Evolutionary conservation across 129 eudicot genomes (phyloP).

Genomic region (Centella asiatica): DNA sequence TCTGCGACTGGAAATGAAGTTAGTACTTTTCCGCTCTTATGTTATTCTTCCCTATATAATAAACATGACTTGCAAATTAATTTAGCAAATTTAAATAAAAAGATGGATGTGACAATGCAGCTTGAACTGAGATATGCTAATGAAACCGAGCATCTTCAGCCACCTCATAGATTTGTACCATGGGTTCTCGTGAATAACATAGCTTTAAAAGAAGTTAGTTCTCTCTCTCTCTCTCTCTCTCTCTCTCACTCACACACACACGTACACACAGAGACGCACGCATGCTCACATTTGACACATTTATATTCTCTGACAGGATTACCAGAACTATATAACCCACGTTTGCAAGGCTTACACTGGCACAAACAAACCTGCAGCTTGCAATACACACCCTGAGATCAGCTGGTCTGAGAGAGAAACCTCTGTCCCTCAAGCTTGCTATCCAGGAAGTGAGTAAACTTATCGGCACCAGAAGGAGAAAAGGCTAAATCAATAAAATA

Average conservation of each 20-base stretch:
- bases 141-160: conserved; percentile 61
- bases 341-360: conserved; percentile 71
- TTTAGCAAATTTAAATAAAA: too few species aligned
- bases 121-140: conserved; percentile 52
- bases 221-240: conserved; percentile 6
- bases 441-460: conserved; percentile 12
- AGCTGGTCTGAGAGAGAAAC: conserved; percentile 17
- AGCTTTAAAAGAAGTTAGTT: conserved; percentile 55
- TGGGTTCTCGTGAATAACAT: conserved; percentile 75
- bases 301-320: conserved; percentile 41
- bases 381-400: conserved; percentile 27
- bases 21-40: conserved; percentile 12
- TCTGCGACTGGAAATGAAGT: conserved; percentile 49
- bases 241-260: background rate
- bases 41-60: background rate
- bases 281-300: background rate
- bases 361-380: conserved; percentile 32
- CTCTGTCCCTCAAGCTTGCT: conserved; percentile 34
- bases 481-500: conserved; percentile 5
- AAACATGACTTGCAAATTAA: background rate
- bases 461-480: background rate
- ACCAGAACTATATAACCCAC: conserved; percentile 52
- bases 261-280: background rate
- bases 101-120: conserved; percentile 30
- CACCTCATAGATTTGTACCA: conserved; percentile 81